Evolutionary conservation across 108 stramenopile species (phyloP).

Genomic region (Skeletonema potamos): DNA sequence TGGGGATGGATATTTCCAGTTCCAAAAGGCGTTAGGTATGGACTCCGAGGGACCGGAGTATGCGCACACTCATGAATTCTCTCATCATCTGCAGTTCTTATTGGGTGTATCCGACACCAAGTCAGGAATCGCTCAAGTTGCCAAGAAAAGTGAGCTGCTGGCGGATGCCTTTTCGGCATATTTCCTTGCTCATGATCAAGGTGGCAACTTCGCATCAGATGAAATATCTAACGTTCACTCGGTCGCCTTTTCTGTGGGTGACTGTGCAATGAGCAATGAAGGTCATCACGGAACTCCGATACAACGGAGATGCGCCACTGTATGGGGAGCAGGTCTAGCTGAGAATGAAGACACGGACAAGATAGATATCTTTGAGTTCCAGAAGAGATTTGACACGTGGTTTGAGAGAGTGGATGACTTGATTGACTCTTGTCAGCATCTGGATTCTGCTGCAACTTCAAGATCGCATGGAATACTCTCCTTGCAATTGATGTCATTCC

Average conservation of each 20-base stretch:
- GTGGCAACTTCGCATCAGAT: conserved; percentile 27
- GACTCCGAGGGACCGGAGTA: conserved; percentile 30
- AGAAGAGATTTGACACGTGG: conserved; percentile 22
- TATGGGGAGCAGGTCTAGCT: conserved; percentile 35
- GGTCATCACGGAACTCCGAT: conserved; percentile 43
- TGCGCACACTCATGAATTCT: conserved; percentile 29
- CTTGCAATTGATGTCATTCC: background rate
- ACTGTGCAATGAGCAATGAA: conserved; percentile 23
- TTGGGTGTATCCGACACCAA: conserved; percentile 4
- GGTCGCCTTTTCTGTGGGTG: conserved; percentile 39
- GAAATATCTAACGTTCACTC: conserved; percentile 33
- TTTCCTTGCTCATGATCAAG: conserved; percentile 36
- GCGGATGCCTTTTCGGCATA: conserved; percentile 48
- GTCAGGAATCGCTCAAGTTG: background rate
- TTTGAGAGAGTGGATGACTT: conserved; percentile 13
- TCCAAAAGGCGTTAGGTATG: conserved; percentile 15
- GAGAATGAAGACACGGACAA: conserved; percentile 4
- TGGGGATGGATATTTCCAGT: conserved; percentile 41
- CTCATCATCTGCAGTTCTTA: conserved; percentile 29
- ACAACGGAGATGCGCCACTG: conserved; percentile 38
- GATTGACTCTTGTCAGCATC: conserved; percentile 13
- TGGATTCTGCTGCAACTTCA: background rate
- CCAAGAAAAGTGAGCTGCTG: conserved; percentile 31
- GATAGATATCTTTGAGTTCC: conserved; percentile 12
- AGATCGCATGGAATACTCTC: background rate